Evolutionary conservation across 1,284 basidiomycete species (phyloP).

Genomic region (Ceratobasidium papillatum): DNA sequence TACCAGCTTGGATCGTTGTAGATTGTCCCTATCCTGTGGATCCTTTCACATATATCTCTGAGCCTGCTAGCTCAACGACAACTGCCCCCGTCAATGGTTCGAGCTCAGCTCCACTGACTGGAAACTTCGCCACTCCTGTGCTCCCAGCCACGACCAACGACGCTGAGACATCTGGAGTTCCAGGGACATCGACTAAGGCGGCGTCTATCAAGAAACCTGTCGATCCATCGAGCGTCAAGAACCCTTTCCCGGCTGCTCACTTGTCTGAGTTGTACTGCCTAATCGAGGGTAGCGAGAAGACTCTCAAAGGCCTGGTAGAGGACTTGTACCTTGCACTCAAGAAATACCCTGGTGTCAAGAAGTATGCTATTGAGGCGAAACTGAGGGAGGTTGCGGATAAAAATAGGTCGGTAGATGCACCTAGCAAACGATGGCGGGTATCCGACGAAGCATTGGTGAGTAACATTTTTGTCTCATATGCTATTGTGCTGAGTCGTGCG

Average conservation of each 20-base stretch:
- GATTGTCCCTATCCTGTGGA: slow-evolving; percentile 77
- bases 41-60: slow-evolving; percentile 77
- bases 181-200: slow-evolving; percentile 22
- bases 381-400: slow-evolving; percentile 75
- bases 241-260: slow-evolving; percentile 42
- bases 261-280: slow-evolving; percentile 39
- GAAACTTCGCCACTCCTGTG: slow-evolving; percentile 55
- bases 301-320: slow-evolving; percentile 72
- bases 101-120: slow-evolving; percentile 46
- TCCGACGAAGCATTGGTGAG: slow-evolving; percentile 54
- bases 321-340: slow-evolving; percentile 73
- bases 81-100: slow-evolving; percentile 38
- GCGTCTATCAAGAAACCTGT: slow-evolving; percentile 21
- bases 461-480: not conserved
- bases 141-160: slow-evolving; percentile 48
- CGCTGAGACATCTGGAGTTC: not conserved
- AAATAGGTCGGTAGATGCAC: slow-evolving; percentile 48
- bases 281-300: slow-evolving; percentile 53
- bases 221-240: slow-evolving; percentile 39
- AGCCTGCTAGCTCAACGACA: slow-evolving; percentile 51
- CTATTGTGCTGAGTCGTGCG: not conserved
- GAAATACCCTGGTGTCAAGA: slow-evolving; percentile 67
- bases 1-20: slow-evolving; percentile 49
- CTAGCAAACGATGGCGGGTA: slow-evolving; percentile 72
- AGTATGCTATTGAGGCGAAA: slow-evolving; percentile 82